These are phyloP conservation scores for Claviceps pazoutovae DNA, from an alignment of 2,329 filamentous ascomycete species.

Conservation along the genomic window DNA sequence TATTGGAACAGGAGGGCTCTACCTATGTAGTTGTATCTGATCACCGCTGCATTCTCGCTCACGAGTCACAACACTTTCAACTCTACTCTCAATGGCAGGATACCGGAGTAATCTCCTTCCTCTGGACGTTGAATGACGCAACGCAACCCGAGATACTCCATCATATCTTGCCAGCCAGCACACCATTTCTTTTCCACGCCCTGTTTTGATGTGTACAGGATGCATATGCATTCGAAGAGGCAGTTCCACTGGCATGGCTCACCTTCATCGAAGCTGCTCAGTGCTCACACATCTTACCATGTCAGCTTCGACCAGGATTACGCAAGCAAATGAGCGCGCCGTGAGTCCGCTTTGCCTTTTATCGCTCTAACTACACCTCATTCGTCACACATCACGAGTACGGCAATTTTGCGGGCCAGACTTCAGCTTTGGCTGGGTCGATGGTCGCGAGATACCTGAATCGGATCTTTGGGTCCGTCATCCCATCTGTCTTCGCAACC, in stretches of 20 bases:
- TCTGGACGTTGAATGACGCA: too few relatives aligned
- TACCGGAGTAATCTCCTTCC: too few relatives aligned
- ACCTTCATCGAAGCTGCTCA: slow-evolving; percentile 5
- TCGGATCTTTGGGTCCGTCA: slow-evolving; percentile 4
- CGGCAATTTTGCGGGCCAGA: slow-evolving; percentile 2
- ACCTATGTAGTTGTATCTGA: too few relatives aligned
- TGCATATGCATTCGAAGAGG: slow-evolving; percentile 2
- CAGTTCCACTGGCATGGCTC: slow-evolving; percentile 6
- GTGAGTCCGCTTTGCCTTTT: neutral
- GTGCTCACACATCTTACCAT: slow-evolving; percentile 3
- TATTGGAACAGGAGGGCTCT: too few relatives aligned
- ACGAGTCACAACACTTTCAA: too few relatives aligned
- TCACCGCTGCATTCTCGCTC: too few relatives aligned
- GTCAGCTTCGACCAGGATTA: slow-evolving; percentile 7
- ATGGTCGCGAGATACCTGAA: slow-evolving; percentile 6
- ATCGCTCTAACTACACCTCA: slow-evolving; percentile 1
- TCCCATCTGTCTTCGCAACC: slow-evolving; percentile 1
- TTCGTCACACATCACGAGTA: slow-evolving; percentile 4
- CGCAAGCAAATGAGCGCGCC: slow-evolving; percentile 2
- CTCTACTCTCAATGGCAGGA: too few relatives aligned
- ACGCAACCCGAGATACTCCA: too few relatives aligned
- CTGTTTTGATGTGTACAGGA: neutral
- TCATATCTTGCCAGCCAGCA: too few relatives aligned
- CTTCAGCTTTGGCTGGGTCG: slow-evolving; percentile 5
- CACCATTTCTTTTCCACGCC: neutral